Conservation (phyloP, 371 early-diverging fungal species). For the Gilbertella persicaria region DNA sequence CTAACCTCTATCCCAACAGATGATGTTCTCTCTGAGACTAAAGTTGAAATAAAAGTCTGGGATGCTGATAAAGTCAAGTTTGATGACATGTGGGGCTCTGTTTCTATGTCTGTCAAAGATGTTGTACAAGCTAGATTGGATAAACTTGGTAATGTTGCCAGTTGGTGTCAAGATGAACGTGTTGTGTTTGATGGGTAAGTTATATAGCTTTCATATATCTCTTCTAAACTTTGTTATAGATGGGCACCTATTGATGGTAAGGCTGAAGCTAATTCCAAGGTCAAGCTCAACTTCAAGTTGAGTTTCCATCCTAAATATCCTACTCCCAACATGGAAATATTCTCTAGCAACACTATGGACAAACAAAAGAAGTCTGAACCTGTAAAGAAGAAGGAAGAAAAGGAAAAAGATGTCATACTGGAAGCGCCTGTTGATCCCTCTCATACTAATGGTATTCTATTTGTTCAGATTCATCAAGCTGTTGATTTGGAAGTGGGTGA, state of each 20-base stretch:
- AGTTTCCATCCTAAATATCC: slow-evolving; percentile 50
- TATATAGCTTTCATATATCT: background rate
- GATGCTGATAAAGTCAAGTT: slow-evolving; percentile 50
- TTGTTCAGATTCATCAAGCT: slow-evolving; percentile 37
- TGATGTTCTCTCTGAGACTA: slow-evolving; percentile 39
- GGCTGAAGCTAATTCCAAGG: slow-evolving; percentile 25
- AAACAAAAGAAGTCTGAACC: slow-evolving; percentile 14
- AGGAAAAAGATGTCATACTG: slow-evolving; percentile 7
- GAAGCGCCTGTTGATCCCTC: slow-evolving; percentile 19
- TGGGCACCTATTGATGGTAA: slow-evolving; percentile 49
- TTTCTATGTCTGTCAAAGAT: slow-evolving; percentile 35
- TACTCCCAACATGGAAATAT: slow-evolving; percentile 23
- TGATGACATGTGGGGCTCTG: slow-evolving; percentile 45
- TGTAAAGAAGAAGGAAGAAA: slow-evolving; percentile 9
- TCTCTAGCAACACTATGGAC: slow-evolving; percentile 8
- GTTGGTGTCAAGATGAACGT: slow-evolving; percentile 38
- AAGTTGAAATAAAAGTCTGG: slow-evolving; percentile 46
- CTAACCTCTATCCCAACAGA: slow-evolving; percentile 11
- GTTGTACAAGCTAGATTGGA: slow-evolving; percentile 35
- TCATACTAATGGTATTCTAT: slow-evolving; percentile 40
- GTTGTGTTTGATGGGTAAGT: slow-evolving; percentile 40
- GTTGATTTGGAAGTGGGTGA: slow-evolving; percentile 44
- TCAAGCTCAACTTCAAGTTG: slow-evolving; percentile 38
- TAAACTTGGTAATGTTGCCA: slow-evolving; percentile 33
- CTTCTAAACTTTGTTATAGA: slow-evolving; percentile 5